Conservation (phyloP, 441 rosid species). For the Geranium incanum region DNA sequence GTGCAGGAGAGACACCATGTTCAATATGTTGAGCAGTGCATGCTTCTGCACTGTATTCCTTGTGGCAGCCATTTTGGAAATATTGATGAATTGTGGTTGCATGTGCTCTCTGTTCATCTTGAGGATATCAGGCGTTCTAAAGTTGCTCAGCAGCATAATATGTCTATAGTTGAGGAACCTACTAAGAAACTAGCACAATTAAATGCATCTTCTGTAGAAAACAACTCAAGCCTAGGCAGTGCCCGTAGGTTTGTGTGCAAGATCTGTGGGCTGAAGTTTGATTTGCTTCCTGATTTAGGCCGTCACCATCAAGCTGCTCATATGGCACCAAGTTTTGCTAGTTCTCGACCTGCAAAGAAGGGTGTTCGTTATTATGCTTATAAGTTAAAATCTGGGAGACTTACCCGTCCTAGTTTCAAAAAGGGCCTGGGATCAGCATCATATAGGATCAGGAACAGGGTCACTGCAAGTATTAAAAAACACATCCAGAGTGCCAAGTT, state of each 20-base stretch:
- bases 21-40: constrained; percentile 86
- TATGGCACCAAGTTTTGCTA: constrained; percentile 55
- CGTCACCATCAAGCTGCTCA: constrained; percentile 99
- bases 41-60: constrained; percentile 91
- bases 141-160: constrained; percentile 31
- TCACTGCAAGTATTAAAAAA: constrained; percentile 58
- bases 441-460: constrained; percentile 67
- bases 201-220: constrained; percentile 30
- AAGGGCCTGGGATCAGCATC: constrained; percentile 74
- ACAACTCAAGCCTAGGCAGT: constrained; percentile 40
- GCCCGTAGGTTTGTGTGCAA: constrained; percentile 59
- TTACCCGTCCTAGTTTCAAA: constrained; percentile 78
- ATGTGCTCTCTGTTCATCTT: constrained; percentile 68
- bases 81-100: constrained; percentile 68
- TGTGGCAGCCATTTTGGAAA: constrained; percentile 91
- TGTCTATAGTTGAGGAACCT: constrained; percentile 28
- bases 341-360: constrained; percentile 60
- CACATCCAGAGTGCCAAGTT: constrained; percentile 61
- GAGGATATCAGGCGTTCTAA: constrained; percentile 46
- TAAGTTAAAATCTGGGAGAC: constrained; percentile 83
- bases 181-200: constrained; percentile 36
- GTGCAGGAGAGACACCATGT: constrained; percentile 91
- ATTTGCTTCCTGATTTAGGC: constrained; percentile 93
- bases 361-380: constrained; percentile 65
- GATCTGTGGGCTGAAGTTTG: constrained; percentile 86